Base-by-base conservation (phyloP, 345 rosid species). In the Excoecaria agallocha region DNA sequence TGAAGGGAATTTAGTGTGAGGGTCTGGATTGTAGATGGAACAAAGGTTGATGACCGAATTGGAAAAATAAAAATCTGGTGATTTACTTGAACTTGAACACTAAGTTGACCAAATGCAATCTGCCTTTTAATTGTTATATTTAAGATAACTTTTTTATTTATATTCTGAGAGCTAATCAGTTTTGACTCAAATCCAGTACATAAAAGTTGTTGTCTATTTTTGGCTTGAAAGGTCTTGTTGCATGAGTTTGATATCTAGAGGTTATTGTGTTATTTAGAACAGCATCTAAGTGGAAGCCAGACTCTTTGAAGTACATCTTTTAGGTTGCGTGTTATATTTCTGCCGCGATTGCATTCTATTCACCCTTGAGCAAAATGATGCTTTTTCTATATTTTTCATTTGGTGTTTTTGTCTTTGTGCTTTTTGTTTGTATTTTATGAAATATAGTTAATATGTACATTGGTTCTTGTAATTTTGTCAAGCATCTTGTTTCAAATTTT, bases 401-500 rank as follows among this genome's bases (percentile, higher is more conserved):
- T n/a, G 30, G 17, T 11, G 57, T 7, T 48, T 49, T 25, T 17
- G 17, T 68, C 41, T 49, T 49, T 22, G 35, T 68, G 22, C 24
- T 50, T 52, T 10, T 51, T 51, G 12, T 46, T 19, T 57, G 8
- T 15, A 30, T 35, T 52, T 52, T 24, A 24, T 68, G 25, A 52
- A 55, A 37, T 7, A 11, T 70, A 12, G 48, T 41, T 37, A 38
- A 20, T 49, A 35, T 61, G 3, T 35, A 35, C 38, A 37, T 12
- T 59, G 19, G 22, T 10, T 22, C 64, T 76, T 22, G 13, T 24
- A 24, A 43, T n/a, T 39, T 49, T n/a, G 2, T 50, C 59, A 35
- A 68, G 38, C 13, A 25, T 52, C 64, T 35, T 73, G 50, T 13
- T 16, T 61, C 37, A 35, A 64, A 60, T 70, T 69, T 65, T 56